Conservation (phyloP, 805 yeast species). For the Candida odintsovae region DNA sequence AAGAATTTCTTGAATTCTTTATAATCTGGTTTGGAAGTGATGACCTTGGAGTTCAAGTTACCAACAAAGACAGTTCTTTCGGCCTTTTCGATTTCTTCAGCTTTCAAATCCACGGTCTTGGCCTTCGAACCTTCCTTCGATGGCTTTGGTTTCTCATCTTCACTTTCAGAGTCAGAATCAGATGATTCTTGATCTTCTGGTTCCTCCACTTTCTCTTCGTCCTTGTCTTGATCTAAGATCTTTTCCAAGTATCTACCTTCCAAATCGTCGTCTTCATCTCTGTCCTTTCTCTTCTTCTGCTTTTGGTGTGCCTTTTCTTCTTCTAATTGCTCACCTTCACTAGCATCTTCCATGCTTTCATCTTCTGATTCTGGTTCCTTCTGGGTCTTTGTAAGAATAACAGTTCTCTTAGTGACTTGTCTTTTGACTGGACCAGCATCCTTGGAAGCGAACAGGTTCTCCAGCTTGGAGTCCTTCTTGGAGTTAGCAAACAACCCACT, state of each 20-base stretch:
- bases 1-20: constrained; percentile 66
- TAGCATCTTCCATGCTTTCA: constrained; percentile 15
- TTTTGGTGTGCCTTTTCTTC: constrained; percentile 22
- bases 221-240: constrained; percentile 32
- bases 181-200: constrained; percentile 18
- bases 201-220: constrained; percentile 27
- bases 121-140: constrained; percentile 16
- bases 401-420: constrained; percentile 29
- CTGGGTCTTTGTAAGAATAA: constrained; percentile 15
- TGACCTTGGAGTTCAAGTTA: constrained; percentile 62
- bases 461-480: constrained; percentile 27
- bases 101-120: constrained; percentile 52
- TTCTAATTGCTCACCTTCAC: constrained; percentile 16
- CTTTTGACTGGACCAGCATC: constrained; percentile 46
- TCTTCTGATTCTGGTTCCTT: constrained; percentile 5
- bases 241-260: constrained; percentile 51
- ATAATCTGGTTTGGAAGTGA: constrained; percentile 54
- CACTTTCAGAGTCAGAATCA: constrained; percentile 21
- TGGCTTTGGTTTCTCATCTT: constrained; percentile 19
- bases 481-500: constrained; percentile 27
- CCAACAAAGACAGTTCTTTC: constrained; percentile 86
- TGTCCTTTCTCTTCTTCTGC: constrained; percentile 16
- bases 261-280: constrained; percentile 38
- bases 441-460: constrained; percentile 31
- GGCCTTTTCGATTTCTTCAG: constrained; percentile 73